phyloP scores from a whole-genome alignment of 768 basidiomycete genomes.

The Lactarius pseudohatsudake region DNA sequence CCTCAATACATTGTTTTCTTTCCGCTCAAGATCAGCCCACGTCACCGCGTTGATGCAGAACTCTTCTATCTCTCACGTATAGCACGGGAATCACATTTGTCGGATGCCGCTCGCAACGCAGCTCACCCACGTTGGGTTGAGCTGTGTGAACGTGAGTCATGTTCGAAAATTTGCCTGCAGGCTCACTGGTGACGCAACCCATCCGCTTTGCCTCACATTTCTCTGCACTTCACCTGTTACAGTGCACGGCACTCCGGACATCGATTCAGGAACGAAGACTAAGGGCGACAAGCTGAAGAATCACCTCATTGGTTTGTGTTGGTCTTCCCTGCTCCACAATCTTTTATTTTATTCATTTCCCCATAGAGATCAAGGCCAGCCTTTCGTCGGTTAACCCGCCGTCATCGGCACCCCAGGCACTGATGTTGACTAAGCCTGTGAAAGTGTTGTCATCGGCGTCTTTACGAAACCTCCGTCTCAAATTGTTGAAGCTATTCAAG shows the following conservation, averaged over 20 bases:
- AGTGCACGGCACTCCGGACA: conserved; percentile 62
- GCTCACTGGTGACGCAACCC: not conserved
- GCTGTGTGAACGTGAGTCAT: conserved; percentile 59
- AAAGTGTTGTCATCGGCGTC: conserved; percentile 70
- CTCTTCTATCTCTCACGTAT: conserved; percentile 76
- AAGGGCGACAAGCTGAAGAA: conserved; percentile 53
- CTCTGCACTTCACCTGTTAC: not conserved
- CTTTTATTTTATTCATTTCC: not conserved
- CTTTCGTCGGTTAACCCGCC: conserved; percentile 10
- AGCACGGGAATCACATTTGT: conserved; percentile 45
- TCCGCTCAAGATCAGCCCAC: conserved; percentile 55
- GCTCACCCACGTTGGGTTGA: conserved; percentile 65
- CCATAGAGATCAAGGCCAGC: conserved; percentile 29
- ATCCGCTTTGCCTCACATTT: too few species aligned
- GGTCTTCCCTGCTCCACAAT: not conserved
- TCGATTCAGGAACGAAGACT: conserved; percentile 32
- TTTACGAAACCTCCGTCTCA: conserved; percentile 60
- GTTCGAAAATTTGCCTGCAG: not conserved
- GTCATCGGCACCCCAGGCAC: conserved; percentile 14
- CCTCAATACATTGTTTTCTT: not conserved
- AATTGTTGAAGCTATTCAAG: conserved; percentile 43
- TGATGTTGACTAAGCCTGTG: conserved; percentile 37
- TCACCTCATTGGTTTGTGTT: conserved; percentile 56
- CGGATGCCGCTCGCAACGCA: conserved; percentile 44
- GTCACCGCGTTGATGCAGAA: conserved; percentile 79